Percentiles rank a stretch among this genome's conserved stretches.
Conservation (phyloP, 352 stramenopile species). For the Aphanomyces euteiches region DNA sequence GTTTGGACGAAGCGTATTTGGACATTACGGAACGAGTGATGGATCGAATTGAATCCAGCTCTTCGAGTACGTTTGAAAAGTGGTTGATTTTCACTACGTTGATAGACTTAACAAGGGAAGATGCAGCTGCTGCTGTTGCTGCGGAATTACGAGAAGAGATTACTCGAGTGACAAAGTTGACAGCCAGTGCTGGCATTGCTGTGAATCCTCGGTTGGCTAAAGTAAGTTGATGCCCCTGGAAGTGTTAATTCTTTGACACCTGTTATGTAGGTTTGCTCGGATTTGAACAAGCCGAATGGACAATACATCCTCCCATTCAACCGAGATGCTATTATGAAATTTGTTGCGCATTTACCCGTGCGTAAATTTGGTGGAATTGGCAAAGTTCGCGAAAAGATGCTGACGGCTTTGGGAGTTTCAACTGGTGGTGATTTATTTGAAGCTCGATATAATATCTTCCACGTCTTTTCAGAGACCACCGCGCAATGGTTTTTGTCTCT, state of each 20-base stretch:
- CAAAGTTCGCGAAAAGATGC: slow-evolving; percentile 89
- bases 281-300: slow-evolving; percentile 96
- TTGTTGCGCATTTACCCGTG: slow-evolving; percentile 82
- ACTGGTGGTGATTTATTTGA: slow-evolving; percentile 78
- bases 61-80: not conserved
- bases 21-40: slow-evolving; percentile 75
- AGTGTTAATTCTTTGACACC: not conserved
- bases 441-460: slow-evolving; percentile 51
- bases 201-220: slow-evolving; percentile 93
- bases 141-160: slow-evolving; percentile 83
- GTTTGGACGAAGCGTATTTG: slow-evolving; percentile 93
- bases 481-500: slow-evolving; percentile 69
- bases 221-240: slow-evolving; percentile 34
- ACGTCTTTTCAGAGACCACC: slow-evolving; percentile 66
- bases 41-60: not conserved
- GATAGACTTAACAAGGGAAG: slow-evolving; percentile 30
- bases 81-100: not conserved
- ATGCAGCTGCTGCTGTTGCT: slow-evolving; percentile 61
- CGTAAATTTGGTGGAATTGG: slow-evolving; percentile 94
- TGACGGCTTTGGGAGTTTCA: slow-evolving; percentile 78
- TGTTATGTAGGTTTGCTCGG: slow-evolving; percentile 81
- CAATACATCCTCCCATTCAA: slow-evolving; percentile 88
- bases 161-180: slow-evolving; percentile 83
- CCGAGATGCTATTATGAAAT: slow-evolving; percentile 71
- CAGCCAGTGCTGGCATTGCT: slow-evolving; percentile 90